Evolutionary conservation across 768 basidiomycete species (phyloP).

Genomic region (Rossbeevera mucosa): DNA sequence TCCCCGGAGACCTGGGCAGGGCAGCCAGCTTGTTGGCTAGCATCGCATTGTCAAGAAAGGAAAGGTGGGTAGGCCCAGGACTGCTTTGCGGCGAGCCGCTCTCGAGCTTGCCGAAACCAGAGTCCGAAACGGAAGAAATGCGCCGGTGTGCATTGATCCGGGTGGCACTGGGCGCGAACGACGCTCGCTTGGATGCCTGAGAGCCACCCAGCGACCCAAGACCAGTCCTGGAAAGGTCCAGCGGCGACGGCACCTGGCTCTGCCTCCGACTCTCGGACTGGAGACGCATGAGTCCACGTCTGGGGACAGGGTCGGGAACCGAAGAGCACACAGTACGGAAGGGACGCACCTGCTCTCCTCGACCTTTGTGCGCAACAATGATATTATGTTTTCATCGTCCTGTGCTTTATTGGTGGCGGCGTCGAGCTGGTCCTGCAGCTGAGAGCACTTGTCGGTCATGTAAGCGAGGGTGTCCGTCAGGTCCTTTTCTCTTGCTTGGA

Average conservation of each 20-base stretch:
- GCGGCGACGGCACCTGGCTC: constrained; percentile 45
- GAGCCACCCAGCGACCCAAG: constrained; percentile 37
- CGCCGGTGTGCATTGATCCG: constrained; percentile 57
- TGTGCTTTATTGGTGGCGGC: constrained; percentile 46
- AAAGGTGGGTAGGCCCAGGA: constrained; percentile 32
- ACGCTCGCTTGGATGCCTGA: constrained; percentile 61
- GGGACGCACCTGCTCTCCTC: constrained; percentile 74
- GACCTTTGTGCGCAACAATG: constrained; percentile 73
- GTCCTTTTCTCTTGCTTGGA: constrained; percentile 53
- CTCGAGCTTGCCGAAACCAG: constrained; percentile 38
- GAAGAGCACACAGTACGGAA: not conserved
- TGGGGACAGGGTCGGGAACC: constrained; percentile 25
- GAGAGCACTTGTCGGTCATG: constrained; percentile 62
- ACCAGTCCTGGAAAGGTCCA: constrained; percentile 55
- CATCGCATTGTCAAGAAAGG: constrained; percentile 31
- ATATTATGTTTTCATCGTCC: constrained; percentile 76
- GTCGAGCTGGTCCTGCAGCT: constrained; percentile 53
- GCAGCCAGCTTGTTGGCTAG: constrained; percentile 19
- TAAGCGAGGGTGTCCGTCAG: constrained; percentile 59
- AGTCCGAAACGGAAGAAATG: constrained; percentile 70
- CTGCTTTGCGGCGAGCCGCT: constrained; percentile 29
- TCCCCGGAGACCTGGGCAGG: constrained; percentile 40
- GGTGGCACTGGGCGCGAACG: constrained; percentile 55
- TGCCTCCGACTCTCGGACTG: constrained; percentile 72
- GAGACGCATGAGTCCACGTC: constrained; percentile 82